A percentile compares a stretch with the other conserved stretches of the same genome.
Evolutionary conservation across 1,284 basidiomycete genomes (phyloP).

Genomic region (Veloporphyrellus conicus): DNA sequence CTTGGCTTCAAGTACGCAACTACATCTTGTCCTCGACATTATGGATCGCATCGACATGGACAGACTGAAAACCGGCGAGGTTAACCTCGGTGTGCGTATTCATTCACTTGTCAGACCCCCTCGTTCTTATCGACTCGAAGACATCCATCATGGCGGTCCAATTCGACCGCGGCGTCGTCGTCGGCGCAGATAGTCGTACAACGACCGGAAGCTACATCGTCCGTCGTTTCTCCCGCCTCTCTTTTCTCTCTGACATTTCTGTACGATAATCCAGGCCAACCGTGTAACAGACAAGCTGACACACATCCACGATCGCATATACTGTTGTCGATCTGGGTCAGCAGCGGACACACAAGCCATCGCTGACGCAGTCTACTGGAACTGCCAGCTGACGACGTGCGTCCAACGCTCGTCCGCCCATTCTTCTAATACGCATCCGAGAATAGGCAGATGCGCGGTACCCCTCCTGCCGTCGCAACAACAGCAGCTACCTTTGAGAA

Average conservation of each 20-base stretch:
- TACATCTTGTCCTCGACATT: constrained; percentile 12
- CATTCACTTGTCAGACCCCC: background rate
- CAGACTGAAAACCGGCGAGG: constrained; percentile 85
- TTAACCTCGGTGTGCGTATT: constrained; percentile 84
- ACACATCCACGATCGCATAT: constrained; percentile 94
- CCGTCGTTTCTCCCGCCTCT: constrained; percentile 26
- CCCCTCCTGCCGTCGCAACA: constrained; percentile 74
- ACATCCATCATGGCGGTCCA: constrained; percentile 99
- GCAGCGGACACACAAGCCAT: constrained; percentile 98
- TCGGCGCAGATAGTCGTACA: constrained; percentile 96
- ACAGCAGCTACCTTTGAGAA: constrained; percentile 86
- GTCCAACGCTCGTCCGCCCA: constrained; percentile 19
- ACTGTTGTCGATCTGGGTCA: constrained; percentile 97
- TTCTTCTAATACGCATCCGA: constrained; percentile 7
- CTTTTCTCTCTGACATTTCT: background rate
- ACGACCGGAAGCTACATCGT: constrained; percentile 97
- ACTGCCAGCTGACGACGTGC: constrained; percentile 78
- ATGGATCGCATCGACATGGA: constrained; percentile 74
- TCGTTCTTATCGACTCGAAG: constrained; percentile 38
- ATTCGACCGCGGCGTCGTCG: constrained; percentile 91
- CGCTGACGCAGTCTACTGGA: constrained; percentile 88
- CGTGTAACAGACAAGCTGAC: constrained; percentile 99
- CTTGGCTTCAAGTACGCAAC: background rate
- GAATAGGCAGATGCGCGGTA: constrained; percentile 62
- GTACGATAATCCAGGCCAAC: constrained; percentile 64